Evolutionary conservation across 345 rosid species (phyloP), one percentile per base, ranked within the genome.

Genomic region (Geranium rotundifolium): DNA sequence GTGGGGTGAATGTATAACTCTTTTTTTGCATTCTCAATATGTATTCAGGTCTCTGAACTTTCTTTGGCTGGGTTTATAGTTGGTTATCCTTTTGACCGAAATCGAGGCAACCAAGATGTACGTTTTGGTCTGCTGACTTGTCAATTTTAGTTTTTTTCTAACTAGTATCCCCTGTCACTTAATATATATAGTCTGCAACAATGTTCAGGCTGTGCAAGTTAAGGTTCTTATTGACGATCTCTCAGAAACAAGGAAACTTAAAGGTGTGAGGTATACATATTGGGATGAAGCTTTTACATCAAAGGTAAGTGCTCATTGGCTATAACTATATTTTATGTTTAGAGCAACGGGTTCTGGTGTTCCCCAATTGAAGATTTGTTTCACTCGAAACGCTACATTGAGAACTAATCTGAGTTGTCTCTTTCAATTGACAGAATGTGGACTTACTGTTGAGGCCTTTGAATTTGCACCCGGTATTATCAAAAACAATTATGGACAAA

Each of bases 201-300:
- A 76, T 74, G 69, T 63, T 65, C 55, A 90, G 95, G 83, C 74
- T 65, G 55, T 76, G 46, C 82, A 65, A 63, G 77, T 87, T 70
- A 71, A 86, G 79, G 62, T 70, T 72, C 82, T 93, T 60, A 71
- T 90, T 1, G 90, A 90, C 6, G 84, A 90, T 5, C 87, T 93
- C 41, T 75, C 71, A 37, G 63, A 68, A 23, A 86, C 84, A 0
- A 85, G 81, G 63, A 83, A 80, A 69, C 85, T 90, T 29, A 72
- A 82, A 61, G 80, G 79, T 60, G 58, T 92, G 30, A 74, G 80
- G 54, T 92, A 81, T 69, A 81, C 86, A 0, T 87, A 75, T 73
- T 89, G 96, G 96, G 79, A 89, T 23, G 98, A 92, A 70, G 59
- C 74, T 19, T 83, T 78, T 74, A 84, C 97, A 46, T 79, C 84